Evolutionary conservation across 441 rosid genomes (phyloP).

Genomic region (Isatis lusitanica): DNA sequence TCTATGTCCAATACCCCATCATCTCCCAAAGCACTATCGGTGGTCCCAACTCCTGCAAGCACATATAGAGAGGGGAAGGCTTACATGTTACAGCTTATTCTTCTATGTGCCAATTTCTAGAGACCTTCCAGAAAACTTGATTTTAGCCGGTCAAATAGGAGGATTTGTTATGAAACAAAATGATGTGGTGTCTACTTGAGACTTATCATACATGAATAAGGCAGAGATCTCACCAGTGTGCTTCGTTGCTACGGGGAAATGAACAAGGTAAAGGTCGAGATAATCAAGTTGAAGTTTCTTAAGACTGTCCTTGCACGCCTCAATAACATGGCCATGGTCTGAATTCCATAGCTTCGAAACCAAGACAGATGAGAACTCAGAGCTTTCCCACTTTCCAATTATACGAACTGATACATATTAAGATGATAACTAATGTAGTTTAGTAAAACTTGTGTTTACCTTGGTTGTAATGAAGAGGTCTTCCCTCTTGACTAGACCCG

Average conservation of each 20-base stretch:
- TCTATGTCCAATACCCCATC: conserved; percentile 88
- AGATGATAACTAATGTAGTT: neutral
- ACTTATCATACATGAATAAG: neutral
- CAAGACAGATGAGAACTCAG: neutral
- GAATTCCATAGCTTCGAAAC: conserved; percentile 85
- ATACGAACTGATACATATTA: neutral
- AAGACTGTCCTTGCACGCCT: conserved; percentile 90
- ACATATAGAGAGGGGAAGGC: neutral
- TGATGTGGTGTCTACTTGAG: neutral
- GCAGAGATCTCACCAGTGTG: conserved; percentile 63
- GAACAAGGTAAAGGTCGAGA: conserved; percentile 84
- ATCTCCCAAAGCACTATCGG: conserved; percentile 71
- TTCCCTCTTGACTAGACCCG: conserved; percentile 77
- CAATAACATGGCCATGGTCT: conserved; percentile 85
- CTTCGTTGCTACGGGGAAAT: conserved; percentile 81
- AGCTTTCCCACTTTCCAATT: neutral
- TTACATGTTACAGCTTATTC: neutral
- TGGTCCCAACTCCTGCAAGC: conserved; percentile 71
- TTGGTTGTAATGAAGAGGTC: conserved; percentile 91
- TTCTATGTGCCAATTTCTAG: neutral
- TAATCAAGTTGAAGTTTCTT: conserved; percentile 90
- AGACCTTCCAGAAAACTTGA: neutral
- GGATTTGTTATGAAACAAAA: neutral
- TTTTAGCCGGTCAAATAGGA: neutral
- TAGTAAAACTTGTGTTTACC: conserved; percentile 37